These are phyloP conservation scores for Hanseniaspora thailandica DNA, from an alignment of 805 yeast species.

Conservation along the genomic window DNA sequence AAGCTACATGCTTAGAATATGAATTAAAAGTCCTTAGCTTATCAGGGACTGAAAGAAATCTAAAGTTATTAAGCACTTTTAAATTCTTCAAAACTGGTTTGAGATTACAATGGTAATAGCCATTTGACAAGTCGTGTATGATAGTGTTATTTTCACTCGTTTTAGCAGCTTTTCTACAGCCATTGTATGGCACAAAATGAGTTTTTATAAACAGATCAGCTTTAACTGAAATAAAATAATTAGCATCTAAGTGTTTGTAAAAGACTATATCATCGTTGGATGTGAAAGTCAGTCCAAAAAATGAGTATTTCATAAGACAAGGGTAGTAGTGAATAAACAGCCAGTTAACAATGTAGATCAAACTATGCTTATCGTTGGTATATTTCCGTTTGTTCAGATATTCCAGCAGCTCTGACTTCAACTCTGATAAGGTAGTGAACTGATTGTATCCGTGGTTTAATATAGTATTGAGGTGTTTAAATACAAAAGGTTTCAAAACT, in stretches of 20 bases:
- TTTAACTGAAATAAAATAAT: conserved; percentile 32
- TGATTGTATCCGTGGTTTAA: not conserved
- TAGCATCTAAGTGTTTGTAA: conserved; percentile 54
- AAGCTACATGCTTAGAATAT: not conserved
- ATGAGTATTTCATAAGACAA: conserved; percentile 40
- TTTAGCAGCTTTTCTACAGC: conserved; percentile 16
- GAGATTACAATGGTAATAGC: conserved; percentile 31
- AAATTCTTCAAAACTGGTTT: conserved; percentile 48
- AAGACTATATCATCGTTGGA: conserved; percentile 30
- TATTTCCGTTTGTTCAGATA: not conserved
- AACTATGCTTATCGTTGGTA: not conserved
- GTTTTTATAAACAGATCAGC: conserved; percentile 32
- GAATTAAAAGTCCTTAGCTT: conserved; percentile 17
- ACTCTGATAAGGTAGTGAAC: not conserved
- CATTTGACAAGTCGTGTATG: conserved; percentile 17
- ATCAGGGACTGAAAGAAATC: conserved; percentile 49
- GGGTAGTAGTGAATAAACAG: conserved; percentile 37
- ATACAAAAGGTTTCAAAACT: not conserved
- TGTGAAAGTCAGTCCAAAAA: conserved; percentile 57
- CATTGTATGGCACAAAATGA: not conserved
- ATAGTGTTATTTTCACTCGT: too few relatives aligned
- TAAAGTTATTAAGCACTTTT: conserved; percentile 34
- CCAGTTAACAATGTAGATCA: conserved; percentile 35
- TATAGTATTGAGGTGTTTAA: not conserved
- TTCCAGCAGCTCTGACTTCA: not conserved